Evolutionary conservation across 2,329 filamentous ascomycete genomes (phyloP).

Genomic region (Trichoderma koningii): DNA sequence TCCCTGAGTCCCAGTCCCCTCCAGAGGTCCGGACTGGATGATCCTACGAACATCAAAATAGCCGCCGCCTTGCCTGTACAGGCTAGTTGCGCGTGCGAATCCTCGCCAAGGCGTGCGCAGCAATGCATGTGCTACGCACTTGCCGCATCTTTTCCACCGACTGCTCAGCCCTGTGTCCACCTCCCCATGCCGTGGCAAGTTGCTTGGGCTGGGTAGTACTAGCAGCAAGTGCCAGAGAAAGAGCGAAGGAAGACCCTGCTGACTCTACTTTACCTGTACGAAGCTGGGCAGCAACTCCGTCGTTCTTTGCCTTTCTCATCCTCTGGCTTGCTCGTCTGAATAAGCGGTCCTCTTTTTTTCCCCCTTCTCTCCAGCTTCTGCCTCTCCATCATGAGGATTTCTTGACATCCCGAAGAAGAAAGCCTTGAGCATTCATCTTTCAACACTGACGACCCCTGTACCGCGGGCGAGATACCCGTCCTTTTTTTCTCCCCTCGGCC

Average conservation of each 20-base stretch:
- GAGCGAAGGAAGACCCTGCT: conserved; percentile 23
- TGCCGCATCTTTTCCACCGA: conserved; percentile 5
- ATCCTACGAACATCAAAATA: neutral
- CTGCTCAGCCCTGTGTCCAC: conserved; percentile 25
- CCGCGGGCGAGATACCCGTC: conserved; percentile 8
- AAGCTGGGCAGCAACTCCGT: neutral
- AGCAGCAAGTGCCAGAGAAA: neutral
- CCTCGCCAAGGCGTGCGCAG: neutral
- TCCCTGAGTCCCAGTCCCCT: too few species aligned
- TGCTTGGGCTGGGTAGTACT: neutral
- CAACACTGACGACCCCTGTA: conserved; percentile 1
- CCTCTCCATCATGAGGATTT: conserved; percentile 22
- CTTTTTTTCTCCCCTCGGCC: neutral
- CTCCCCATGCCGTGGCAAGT: neutral
- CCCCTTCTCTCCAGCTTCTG: neutral
- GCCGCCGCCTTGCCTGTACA: neutral
- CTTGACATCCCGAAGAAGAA: conserved; percentile 7
- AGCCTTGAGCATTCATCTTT: neutral
- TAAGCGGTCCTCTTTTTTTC: conserved; percentile 1
- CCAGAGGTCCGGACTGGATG: too few species aligned
- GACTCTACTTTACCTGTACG: neutral
- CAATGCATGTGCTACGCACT: conserved; percentile 6
- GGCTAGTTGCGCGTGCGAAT: neutral
- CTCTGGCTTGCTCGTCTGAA: conserved; percentile 3
- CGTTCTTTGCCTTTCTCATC: neutral